Evolutionary conservation across 2,329 filamentous ascomycete genomes (phyloP).

Genomic region (Diplocarpon rosae): DNA sequence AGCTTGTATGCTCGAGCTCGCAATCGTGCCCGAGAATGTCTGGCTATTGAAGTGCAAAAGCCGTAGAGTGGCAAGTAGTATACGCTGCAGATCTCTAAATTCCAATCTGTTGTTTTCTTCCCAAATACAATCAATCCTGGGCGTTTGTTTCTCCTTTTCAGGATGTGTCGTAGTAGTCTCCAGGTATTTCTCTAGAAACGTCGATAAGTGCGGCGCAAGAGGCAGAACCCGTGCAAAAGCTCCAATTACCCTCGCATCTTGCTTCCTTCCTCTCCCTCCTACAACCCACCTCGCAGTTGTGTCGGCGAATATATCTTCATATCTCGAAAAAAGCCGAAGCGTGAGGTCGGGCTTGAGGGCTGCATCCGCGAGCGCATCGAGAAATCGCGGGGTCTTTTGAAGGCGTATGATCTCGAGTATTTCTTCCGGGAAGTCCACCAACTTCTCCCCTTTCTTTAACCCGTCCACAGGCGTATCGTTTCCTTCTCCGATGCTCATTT

Average conservation of each 20-base stretch:
- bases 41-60: constrained; percentile 66
- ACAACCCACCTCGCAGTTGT: constrained; percentile 70
- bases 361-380: constrained; percentile 58
- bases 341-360: constrained; percentile 62
- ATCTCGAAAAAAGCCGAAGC: constrained; percentile 61
- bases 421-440: constrained; percentile 57
- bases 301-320: constrained; percentile 68
- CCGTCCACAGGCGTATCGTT: neutral
- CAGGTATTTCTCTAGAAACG: constrained; percentile 50
- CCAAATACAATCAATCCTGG: constrained; percentile 15
- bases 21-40: constrained; percentile 54
- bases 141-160: constrained; percentile 21
- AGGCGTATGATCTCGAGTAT: constrained; percentile 56
- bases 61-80: constrained; percentile 64
- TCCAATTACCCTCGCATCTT: constrained; percentile 40
- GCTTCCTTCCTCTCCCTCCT: constrained; percentile 11
- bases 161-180: constrained; percentile 15
- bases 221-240: constrained; percentile 73
- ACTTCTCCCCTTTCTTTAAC: constrained; percentile 25
- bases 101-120: constrained; percentile 27
- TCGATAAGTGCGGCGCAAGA: constrained; percentile 68
- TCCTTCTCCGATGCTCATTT: constrained; percentile 43
- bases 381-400: constrained; percentile 52
- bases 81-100: constrained; percentile 30
- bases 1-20: constrained; percentile 54